Base-by-base conservation (phyloP, 1,139 yeast genomes). In the Suhomyces coccinellae region DNA sequence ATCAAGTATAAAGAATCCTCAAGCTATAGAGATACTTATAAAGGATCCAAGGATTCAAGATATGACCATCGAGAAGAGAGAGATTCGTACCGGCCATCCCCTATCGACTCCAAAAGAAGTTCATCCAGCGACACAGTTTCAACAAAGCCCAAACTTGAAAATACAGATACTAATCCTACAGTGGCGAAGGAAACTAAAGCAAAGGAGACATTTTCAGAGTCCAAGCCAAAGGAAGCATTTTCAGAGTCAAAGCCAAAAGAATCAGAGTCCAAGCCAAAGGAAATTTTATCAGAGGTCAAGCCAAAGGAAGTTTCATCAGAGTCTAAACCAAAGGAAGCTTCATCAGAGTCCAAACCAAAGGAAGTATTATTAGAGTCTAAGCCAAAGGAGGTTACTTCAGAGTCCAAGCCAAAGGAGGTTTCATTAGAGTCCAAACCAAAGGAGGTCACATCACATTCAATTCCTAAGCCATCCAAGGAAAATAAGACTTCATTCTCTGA, bases 401-500 rank as follows among this genome's bases (percentile, higher is more conserved):
- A n/a, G n/a, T n/a, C n/a, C n/a, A n/a, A n/a, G n/a, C n/a, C n/a
- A n/a, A n/a, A n/a, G n/a, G n/a, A n/a, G n/a, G n/a, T n/a, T n/a
- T n/a, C n/a, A n/a, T n/a, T n/a, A n/a, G n/a, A n/a, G n/a, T n/a
- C n/a, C 26, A 22, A 22, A 22, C 26, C 26, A 6, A 22, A 22
- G 9, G 26, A 22, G 26, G 26, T 22, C 6, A 6, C 26, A 22
- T 6, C 26, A 22, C 6, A 6, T 12, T 11, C 29, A 3, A 5
- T 12, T 26, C 12, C n/a, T 6, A 26, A 26, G 27, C 16, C 32
- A 9, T 11, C 30, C 5, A 39, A 33, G 22, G 37, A 20, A 30
- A 30, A 16, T 36, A 40, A 49, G 24, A 52, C 53, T 6, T 54
- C 57, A 9, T 52, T 52, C 12, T 50, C 57, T 0, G 56, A 52